phyloP scores from a whole-genome alignment of 441 rosid species.

The Lepidium campestre region DNA sequence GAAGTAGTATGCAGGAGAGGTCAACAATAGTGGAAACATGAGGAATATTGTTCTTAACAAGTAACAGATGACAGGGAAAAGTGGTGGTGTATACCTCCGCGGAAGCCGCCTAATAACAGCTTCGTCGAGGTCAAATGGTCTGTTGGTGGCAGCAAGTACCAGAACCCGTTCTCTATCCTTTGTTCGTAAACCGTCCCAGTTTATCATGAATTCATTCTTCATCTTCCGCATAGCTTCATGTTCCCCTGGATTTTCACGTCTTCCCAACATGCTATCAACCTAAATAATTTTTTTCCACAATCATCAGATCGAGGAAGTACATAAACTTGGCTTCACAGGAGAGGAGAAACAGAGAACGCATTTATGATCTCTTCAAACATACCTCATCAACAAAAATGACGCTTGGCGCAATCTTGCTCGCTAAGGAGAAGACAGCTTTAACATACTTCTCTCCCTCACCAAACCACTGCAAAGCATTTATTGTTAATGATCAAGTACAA shows the following conservation, averaged over 20 bases:
- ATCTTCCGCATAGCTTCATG: conserved; percentile 99
- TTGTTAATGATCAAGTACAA: conserved; percentile 13
- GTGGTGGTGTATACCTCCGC: conserved; percentile 49
- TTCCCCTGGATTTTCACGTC: conserved; percentile 98
- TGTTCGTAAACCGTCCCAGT: conserved; percentile 97
- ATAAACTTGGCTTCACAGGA: background rate
- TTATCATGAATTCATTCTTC: conserved; percentile 98
- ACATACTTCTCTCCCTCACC: conserved; percentile 99
- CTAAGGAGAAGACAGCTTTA: conserved; percentile 93
- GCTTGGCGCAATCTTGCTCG: conserved; percentile 98
- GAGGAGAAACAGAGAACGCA: background rate
- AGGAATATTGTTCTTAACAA: background rate
- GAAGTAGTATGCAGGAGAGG: background rate
- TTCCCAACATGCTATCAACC: conserved; percentile 99
- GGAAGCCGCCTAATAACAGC: conserved; percentile 99
- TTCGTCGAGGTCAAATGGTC: conserved; percentile 99
- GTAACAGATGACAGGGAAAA: background rate
- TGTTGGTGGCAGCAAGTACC: conserved; percentile 95
- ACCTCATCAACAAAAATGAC: conserved; percentile 99
- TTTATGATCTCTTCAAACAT: conserved; percentile 17
- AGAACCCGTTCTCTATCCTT: conserved; percentile 94
- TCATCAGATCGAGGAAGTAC: background rate
- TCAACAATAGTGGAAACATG: background rate
- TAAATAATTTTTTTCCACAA: conserved; percentile 22
- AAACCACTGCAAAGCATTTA: conserved; percentile 79